Base-by-base conservation (phyloP, 768 basidiomycete genomes). In the Flagelloscypha sp. region DNA sequence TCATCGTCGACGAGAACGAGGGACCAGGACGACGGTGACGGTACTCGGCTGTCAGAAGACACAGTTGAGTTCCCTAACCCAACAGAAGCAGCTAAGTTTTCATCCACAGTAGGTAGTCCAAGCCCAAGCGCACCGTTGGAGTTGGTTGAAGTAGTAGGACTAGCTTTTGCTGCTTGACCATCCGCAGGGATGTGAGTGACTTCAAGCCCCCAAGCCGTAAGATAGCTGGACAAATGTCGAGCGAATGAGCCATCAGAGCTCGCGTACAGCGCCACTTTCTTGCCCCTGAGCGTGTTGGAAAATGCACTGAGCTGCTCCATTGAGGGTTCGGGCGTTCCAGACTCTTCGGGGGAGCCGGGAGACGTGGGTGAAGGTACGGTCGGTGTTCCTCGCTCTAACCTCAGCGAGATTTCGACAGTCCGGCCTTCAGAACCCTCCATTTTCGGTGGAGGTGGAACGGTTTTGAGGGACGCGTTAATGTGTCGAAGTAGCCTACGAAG, bases 1-100 rank as follows among this genome's bases (percentile, higher is more conserved):
- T 98, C 84, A 50, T 99, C 94, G 53, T 99, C 94, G 36, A 98
- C 86, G 52, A 97, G 77, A 45, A 88, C 69, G 51, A 98, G 88
- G 2, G 77, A 70, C n/a, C 60, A 41, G 7, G 54, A 43, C 2
- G 55, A 43, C 17, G 51, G 44, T 13, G 47, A 39, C 27, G 65
- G 52, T 3, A 38, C 18, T 29, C 35, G 36, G 35, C 44, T 52
- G 42, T 49, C n/a, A n/a, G n/a, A n/a, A n/a, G n/a, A n/a, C n/a
- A n/a, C n/a, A n/a, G n/a, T n/a, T n/a, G n/a, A n/a, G n/a, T n/a
- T n/a, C n/a, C n/a, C n/a, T n/a, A n/a, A n/a, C n/a, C n/a, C n/a
- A n/a, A n/a, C n/a, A n/a, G n/a, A n/a, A n/a, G n/a, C n/a, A n/a
- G n/a, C n/a, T n/a, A n/a, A n/a, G n/a, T n/a, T n/a, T n/a, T n/a